phyloP scores from a whole-genome alignment of 2,329 filamentous ascomycete genomes.

The Beauveria caledonica region DNA sequence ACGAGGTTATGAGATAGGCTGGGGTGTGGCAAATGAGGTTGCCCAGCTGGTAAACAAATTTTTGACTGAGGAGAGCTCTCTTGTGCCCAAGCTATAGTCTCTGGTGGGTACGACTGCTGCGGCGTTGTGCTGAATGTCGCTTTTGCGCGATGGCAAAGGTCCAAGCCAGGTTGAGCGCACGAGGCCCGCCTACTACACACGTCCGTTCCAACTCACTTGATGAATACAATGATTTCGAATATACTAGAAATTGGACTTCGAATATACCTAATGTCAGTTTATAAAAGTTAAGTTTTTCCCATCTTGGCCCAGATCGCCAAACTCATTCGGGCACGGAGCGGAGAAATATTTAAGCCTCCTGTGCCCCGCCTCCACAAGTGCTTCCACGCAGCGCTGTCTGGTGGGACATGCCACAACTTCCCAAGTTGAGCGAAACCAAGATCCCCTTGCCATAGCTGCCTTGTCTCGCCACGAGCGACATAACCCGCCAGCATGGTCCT shows the following conservation, averaged over 20 bases:
- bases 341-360: constrained; percentile 12
- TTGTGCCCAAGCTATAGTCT: neutral
- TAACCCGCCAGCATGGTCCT: constrained; percentile 66
- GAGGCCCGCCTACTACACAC: neutral
- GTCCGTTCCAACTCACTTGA: neutral
- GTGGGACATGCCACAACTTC: constrained; percentile 13
- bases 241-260: neutral
- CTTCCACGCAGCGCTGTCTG: neutral
- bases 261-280: too few species aligned
- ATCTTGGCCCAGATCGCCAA: neutral
- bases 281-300: too few species aligned
- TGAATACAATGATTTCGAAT: neutral
- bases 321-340: neutral
- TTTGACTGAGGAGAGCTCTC: neutral
- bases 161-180: neutral
- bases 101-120: too few species aligned
- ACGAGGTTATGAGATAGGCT: constrained; percentile 53
- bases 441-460: constrained; percentile 2
- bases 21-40: constrained; percentile 49
- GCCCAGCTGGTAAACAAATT: constrained; percentile 14
- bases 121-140: too few species aligned
- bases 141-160: neutral
- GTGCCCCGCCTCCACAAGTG: constrained; percentile 12
- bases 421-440: constrained; percentile 4
- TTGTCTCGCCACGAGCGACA: constrained; percentile 7